Percentiles rank a stretch among this genome's conserved stretches.
Conservation (phyloP, 495 filamentous ascomycete genomes). For the Aspergillus incahuasiensis region DNA sequence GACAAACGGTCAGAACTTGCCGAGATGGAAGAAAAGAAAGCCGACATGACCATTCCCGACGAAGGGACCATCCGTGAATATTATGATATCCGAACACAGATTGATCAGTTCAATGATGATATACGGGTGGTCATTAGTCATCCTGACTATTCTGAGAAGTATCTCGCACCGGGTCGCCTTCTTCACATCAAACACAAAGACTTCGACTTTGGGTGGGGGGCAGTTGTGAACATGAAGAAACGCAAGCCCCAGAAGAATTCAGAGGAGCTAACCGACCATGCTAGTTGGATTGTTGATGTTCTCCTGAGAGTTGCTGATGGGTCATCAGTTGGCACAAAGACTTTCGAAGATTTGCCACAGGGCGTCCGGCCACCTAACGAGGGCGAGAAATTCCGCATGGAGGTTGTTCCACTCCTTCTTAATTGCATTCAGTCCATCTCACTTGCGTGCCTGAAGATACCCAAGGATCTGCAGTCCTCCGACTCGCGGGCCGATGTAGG, state of each 20-base stretch:
- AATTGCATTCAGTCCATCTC: slow-evolving; percentile 74
- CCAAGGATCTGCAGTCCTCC: slow-evolving; percentile 60
- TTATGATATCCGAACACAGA: slow-evolving; percentile 75
- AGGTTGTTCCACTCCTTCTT: slow-evolving; percentile 82
- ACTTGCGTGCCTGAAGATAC: slow-evolving; percentile 72
- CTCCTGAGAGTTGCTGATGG: slow-evolving; percentile 65
- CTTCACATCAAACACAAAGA: slow-evolving; percentile 76
- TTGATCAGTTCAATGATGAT: slow-evolving; percentile 76
- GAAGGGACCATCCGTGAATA: slow-evolving; percentile 89
- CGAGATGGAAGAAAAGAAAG: slow-evolving; percentile 65
- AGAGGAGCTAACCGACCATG: slow-evolving; percentile 62
- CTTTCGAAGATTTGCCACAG: slow-evolving; percentile 56
- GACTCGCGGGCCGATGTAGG: slow-evolving; percentile 62
- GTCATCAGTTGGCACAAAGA: slow-evolving; percentile 52
- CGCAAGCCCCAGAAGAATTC: slow-evolving; percentile 56
- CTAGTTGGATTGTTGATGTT: slow-evolving; percentile 77
- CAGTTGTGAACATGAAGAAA: slow-evolving; percentile 64
- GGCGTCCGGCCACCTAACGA: slow-evolving; percentile 58
- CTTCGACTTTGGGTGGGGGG: slow-evolving; percentile 89
- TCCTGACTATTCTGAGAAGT: slow-evolving; percentile 76
- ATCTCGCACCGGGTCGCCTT: slow-evolving; percentile 74
- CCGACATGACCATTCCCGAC: slow-evolving; percentile 71
- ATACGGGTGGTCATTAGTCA: slow-evolving; percentile 86
- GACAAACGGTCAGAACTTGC: slow-evolving; percentile 54
- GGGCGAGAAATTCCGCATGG: slow-evolving; percentile 69